phyloP scores from a whole-genome alignment of 768 basidiomycete species.

The Suillus brevipes region DNA sequence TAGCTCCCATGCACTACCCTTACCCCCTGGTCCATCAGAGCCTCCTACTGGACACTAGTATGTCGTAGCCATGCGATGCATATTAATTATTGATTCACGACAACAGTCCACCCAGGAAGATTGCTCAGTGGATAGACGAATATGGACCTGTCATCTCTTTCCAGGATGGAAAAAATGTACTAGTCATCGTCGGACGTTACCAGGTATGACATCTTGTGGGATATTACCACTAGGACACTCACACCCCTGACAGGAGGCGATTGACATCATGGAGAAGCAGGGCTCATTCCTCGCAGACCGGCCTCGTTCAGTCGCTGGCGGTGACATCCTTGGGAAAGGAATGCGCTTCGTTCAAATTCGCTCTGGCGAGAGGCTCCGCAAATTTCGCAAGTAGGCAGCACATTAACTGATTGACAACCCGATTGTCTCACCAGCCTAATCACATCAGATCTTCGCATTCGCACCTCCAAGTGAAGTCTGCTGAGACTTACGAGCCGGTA shows the following conservation, averaged over 20 bases:
- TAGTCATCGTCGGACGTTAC: conserved; percentile 12
- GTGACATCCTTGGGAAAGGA: conserved; percentile 57
- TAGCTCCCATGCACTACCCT: not conserved
- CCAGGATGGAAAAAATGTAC: conserved; percentile 2
- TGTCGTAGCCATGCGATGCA: not conserved
- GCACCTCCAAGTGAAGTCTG: conserved; percentile 51
- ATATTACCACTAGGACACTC: conserved; percentile 18
- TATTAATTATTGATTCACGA: not conserved
- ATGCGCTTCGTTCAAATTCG: conserved; percentile 57
- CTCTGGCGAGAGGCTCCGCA: conserved; percentile 54
- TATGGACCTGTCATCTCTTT: conserved; percentile 10
- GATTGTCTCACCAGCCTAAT: not conserved
- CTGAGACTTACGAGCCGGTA: conserved; percentile 45
- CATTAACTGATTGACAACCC: conserved; percentile 8
- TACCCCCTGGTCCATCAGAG: conserved; percentile 8
- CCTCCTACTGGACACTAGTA: conserved; percentile 4
- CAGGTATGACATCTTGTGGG: conserved; percentile 12
- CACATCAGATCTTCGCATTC: conserved; percentile 48
- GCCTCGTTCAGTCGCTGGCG: conserved; percentile 52
- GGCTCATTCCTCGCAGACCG: conserved; percentile 52
- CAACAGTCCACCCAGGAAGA: not conserved
- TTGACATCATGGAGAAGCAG: conserved; percentile 62
- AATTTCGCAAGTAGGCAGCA: conserved; percentile 47
- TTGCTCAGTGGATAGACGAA: conserved; percentile 10
- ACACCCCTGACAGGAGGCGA: conserved; percentile 35